Evolutionary conservation across 1,284 basidiomycete genomes (phyloP).

Genomic region (Malassezia sp.): DNA sequence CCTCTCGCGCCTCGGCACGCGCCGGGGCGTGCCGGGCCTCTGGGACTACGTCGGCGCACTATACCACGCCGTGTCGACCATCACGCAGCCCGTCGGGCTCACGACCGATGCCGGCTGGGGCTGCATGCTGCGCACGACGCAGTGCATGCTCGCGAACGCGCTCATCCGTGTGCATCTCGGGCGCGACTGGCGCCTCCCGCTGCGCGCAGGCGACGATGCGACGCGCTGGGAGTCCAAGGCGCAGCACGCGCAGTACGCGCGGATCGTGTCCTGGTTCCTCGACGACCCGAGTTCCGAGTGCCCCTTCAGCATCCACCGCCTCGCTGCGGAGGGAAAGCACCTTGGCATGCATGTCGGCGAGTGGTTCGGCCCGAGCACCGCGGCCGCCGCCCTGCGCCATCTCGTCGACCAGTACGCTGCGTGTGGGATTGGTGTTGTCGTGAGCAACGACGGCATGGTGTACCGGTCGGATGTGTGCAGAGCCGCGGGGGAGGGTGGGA

Average conservation of each 20-base stretch:
- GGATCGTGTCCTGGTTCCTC: slow-evolving; percentile 84
- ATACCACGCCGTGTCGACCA: slow-evolving; percentile 6
- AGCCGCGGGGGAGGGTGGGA: slow-evolving; percentile 54
- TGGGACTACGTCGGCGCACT: slow-evolving; percentile 5
- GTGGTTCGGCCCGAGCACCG: slow-evolving; percentile 96
- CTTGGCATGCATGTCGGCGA: slow-evolving; percentile 89
- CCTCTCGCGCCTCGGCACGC: background rate
- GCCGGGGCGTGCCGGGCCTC: background rate
- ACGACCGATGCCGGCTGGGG: slow-evolving; percentile 95
- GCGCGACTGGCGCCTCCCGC: slow-evolving; percentile 22
- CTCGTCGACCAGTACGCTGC: slow-evolving; percentile 61
- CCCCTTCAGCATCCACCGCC: slow-evolving; percentile 89
- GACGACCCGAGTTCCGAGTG: slow-evolving; percentile 77
- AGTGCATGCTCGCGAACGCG: slow-evolving; percentile 80
- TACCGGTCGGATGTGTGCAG: slow-evolving; percentile 75
- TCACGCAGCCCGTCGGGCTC: slow-evolving; percentile 52
- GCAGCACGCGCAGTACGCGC: slow-evolving; percentile 57
- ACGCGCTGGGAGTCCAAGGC: slow-evolving; percentile 8
- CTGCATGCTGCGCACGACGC: slow-evolving; percentile 91
- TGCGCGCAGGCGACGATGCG: slow-evolving; percentile 10
- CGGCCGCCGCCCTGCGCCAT: slow-evolving; percentile 79
- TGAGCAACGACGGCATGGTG: slow-evolving; percentile 63
- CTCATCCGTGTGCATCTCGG: slow-evolving; percentile 72
- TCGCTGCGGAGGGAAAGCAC: slow-evolving; percentile 86
- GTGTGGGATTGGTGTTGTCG: slow-evolving; percentile 66